These are phyloP conservation scores for Colletotrichum ledebouriae DNA, from an alignment of 2,329 filamentous ascomycete species.

Conservation along the genomic window DNA sequence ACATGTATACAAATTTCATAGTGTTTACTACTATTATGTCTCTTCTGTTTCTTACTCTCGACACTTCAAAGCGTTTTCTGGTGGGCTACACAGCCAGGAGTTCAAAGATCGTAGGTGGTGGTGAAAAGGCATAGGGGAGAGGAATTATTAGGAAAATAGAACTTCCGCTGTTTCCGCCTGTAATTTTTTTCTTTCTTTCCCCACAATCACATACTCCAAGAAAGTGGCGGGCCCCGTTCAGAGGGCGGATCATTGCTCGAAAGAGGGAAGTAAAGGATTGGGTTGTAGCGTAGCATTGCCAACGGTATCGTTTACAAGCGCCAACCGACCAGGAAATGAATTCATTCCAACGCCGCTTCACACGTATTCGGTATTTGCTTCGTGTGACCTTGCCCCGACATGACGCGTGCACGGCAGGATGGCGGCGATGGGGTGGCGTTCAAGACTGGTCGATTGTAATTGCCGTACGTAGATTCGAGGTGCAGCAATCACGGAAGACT, in stretches of 20 bases:
- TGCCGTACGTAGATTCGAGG: too few species aligned
- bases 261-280: background rate
- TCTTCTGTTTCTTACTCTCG: background rate
- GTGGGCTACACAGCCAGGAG: slow-evolving; percentile 20
- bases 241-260: slow-evolving; percentile 27
- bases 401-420: too few species aligned
- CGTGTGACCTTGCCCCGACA: slow-evolving; percentile 4
- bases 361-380: background rate
- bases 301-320: slow-evolving; percentile 4
- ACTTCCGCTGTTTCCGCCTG: slow-evolving; percentile 32
- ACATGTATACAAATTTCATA: slow-evolving; percentile 36
- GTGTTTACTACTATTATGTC: slow-evolving; percentile 27
- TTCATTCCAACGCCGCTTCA: background rate
- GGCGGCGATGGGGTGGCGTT: background rate
- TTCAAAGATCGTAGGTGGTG: slow-evolving; percentile 1
- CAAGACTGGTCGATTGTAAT: too few species aligned
- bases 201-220: background rate
- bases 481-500: too few species aligned
- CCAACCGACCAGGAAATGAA: background rate
- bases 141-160: slow-evolving; percentile 3
- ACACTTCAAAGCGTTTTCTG: slow-evolving; percentile 16
- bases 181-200: background rate
- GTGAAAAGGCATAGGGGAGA: slow-evolving; percentile 4
- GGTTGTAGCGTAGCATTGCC: slow-evolving; percentile 30
- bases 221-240: slow-evolving; percentile 4